phyloP scores from a whole-genome alignment of 768 basidiomycete genomes.

The Amanita inopinata region DNA sequence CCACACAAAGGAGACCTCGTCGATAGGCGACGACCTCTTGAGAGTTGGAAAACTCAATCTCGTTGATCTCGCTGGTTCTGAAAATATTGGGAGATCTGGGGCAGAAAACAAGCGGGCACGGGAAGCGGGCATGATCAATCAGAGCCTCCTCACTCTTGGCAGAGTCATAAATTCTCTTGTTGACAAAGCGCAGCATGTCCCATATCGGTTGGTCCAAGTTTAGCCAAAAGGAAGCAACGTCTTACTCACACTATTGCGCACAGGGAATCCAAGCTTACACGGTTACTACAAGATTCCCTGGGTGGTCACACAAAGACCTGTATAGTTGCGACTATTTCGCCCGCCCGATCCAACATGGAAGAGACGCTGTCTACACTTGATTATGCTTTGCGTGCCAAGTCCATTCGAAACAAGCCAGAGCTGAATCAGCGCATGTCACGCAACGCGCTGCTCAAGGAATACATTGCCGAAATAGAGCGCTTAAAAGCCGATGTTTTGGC shows the following conservation, averaged over 20 bases:
- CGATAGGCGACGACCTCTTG: constrained; percentile 77
- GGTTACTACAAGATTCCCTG: constrained; percentile 96
- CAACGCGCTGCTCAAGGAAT: constrained; percentile 87
- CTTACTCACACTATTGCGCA: constrained; percentile 4
- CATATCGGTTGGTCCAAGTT: constrained; percentile 61
- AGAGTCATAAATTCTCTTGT: constrained; percentile 95
- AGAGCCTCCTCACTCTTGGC: constrained; percentile 92
- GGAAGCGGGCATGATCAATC: constrained; percentile 99
- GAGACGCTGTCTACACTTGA: constrained; percentile 97
- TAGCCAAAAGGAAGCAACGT: neutral
- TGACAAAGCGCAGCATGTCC: constrained; percentile 84
- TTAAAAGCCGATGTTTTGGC: constrained; percentile 86
- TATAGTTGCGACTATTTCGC: constrained; percentile 94
- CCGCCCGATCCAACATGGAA: constrained; percentile 88
- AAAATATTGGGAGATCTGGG: constrained; percentile 93
- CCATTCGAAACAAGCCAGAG: constrained; percentile 92
- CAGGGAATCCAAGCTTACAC: constrained; percentile 95
- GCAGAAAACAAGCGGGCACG: constrained; percentile 92
- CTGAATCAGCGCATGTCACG: constrained; percentile 91
- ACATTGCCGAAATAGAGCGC: constrained; percentile 86
- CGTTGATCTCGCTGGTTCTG: constrained; percentile 94
- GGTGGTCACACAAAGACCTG: constrained; percentile 97
- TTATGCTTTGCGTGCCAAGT: constrained; percentile 91
- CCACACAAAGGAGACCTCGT: constrained; percentile 75
- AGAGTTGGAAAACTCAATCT: constrained; percentile 94